Evolutionary conservation across 108 stramenopile species (phyloP).

Genomic region (Discostella stelligeroides): DNA sequence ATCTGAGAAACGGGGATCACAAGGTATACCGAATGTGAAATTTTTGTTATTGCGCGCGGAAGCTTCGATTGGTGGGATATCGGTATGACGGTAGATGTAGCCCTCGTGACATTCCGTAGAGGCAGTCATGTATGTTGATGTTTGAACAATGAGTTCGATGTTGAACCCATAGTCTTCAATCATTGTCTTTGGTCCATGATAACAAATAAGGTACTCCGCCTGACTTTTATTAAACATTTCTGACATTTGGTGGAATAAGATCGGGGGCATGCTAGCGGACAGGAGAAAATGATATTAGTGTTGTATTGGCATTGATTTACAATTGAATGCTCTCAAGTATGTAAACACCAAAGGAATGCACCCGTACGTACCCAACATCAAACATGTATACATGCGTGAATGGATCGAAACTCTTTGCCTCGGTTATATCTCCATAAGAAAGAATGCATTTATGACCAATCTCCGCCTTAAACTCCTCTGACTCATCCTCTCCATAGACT

Average conservation of each 20-base stretch:
- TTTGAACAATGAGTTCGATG: conserved; percentile 72
- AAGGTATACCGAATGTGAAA: conserved; percentile 44
- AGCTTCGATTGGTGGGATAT: conserved; percentile 4
- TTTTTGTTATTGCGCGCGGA: conserved; percentile 4
- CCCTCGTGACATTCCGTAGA: conserved; percentile 80
- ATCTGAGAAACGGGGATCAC: conserved; percentile 67
- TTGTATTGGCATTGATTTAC: no score
- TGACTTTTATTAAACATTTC: conserved; percentile 74
- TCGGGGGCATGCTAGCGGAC: conserved; percentile 66
- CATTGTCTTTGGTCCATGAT: conserved; percentile 71
- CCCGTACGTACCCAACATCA: conserved; percentile 91
- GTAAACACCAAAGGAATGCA: conserved; percentile 1
- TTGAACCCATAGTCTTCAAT: conserved; percentile 77
- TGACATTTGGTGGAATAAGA: conserved; percentile 63
- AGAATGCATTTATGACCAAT: conserved; percentile 64
- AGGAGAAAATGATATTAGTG: neutral
- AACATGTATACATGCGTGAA: conserved; percentile 99
- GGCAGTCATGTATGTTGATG: conserved; percentile 86
- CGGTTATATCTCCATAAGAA: conserved; percentile 82
- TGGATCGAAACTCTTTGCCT: conserved; percentile 88
- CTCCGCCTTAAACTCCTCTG: no score
- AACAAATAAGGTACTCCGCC: conserved; percentile 78
- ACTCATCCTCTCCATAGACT: neutral
- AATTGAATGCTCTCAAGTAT: neutral
- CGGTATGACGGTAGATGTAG: conserved; percentile 68